phyloP scores from a whole-genome alignment of 2,329 filamentous ascomycete genomes.

The Aspergillus aculeatus region DNA sequence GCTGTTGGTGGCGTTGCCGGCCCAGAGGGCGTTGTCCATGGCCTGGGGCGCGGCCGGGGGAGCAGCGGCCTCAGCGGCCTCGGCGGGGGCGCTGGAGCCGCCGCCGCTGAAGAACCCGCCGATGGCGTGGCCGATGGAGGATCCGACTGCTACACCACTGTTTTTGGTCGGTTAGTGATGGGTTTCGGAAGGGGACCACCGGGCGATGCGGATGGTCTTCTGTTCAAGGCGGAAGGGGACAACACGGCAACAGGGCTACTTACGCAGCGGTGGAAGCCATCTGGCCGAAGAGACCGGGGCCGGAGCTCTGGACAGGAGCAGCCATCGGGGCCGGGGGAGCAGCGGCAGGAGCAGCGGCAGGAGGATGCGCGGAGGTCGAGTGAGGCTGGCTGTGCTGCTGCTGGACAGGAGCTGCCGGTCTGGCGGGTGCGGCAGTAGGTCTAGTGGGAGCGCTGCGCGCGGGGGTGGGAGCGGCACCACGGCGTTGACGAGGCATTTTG shows the following conservation, averaged over 20 bases:
- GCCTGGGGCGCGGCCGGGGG: slow-evolving; percentile 56
- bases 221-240: not conserved
- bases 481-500: slow-evolving; percentile 74
- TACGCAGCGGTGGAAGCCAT: slow-evolving; percentile 98
- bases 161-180: slow-evolving; percentile 18
- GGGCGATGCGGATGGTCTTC: no score
- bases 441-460: slow-evolving; percentile 61
- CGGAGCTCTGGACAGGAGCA: slow-evolving; percentile 55
- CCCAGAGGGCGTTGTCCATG: slow-evolving; percentile 48
- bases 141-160: slow-evolving; percentile 95
- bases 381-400: slow-evolving; percentile 68
- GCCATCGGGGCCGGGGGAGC: slow-evolving; percentile 39
- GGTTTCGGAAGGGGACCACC: no score
- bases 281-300: slow-evolving; percentile 87
- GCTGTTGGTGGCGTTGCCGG: slow-evolving; percentile 50
- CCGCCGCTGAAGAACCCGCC: slow-evolving; percentile 83
- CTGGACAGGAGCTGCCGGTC: slow-evolving; percentile 52
- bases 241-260: slow-evolving; percentile 43
- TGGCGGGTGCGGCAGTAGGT: slow-evolving; percentile 61
- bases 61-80: slow-evolving; percentile 45
- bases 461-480: slow-evolving; percentile 56
- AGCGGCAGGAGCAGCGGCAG: slow-evolving; percentile 52
- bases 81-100: slow-evolving; percentile 57
- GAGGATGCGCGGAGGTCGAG: slow-evolving; percentile 60
- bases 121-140: slow-evolving; percentile 91